Base-by-base conservation (phyloP, 306 rosid genomes). In the Inga oerstediana region DNA sequence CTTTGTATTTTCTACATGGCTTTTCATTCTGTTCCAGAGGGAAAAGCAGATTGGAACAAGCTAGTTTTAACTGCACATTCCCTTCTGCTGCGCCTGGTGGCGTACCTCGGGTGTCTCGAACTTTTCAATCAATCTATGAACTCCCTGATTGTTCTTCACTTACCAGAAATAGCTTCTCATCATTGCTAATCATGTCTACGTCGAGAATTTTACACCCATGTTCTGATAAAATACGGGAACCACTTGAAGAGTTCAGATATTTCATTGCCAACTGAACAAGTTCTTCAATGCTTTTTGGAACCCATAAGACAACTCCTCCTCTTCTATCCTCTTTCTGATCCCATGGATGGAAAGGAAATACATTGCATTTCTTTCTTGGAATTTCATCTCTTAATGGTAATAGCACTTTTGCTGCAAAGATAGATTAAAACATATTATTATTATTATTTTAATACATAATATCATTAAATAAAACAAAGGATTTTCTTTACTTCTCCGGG, bases 311-410 rank as follows among this genome's bases (percentile, higher is more conserved):
- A 11, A 88, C 76, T 73, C 88, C 88, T 49, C 82, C 83, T 58
- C 58, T 80, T 80, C 76, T 82, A 22, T 74, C 72, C 59, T n/a
- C 76, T 46, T 46, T 72, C 7, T 61, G 67, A 66, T 82, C 86
- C 90, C 81, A 80, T 46, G 88, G 90, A 70, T 85, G 90, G 80
- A 85, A 79, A 45, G 88, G 88, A 80, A 82, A 88, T 39, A 88
- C 79, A 5, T 56, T 82, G 72, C 90, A 88, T 76, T 80, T 88
- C 87, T 77, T 85, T 75, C 35, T 77, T 9, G 71, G 72, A 39
- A 73, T 66, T 72, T 56, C 79, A 62, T 78, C 76, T 80, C 59
- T 72, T 72, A 79, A 64, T 71, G 79, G 49, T 78, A 82, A 32
- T 61, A 20, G 39, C 39, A 48, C 49, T 44, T 62, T 65, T 69